Evolutionary conservation across 768 basidiomycete genomes (phyloP).

Genomic region (Favolaschia claudopus): DNA sequence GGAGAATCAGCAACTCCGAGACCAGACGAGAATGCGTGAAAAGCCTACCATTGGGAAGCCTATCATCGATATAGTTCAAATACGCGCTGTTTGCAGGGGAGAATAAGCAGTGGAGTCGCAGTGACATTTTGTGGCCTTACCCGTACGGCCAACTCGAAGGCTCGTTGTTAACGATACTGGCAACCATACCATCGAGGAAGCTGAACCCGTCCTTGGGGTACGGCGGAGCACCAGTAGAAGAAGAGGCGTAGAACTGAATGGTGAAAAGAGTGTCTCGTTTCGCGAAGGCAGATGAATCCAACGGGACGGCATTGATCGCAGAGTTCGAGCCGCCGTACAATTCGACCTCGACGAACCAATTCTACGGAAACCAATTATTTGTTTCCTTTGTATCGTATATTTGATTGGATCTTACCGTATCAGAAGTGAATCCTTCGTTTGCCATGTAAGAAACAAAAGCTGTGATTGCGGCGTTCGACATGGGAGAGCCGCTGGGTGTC

Average conservation of each 20-base stretch:
- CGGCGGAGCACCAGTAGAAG: slow-evolving; percentile 30
- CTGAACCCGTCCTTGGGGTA: slow-evolving; percentile 43
- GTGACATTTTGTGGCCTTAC: slow-evolving; percentile 15
- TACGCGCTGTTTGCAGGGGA: slow-evolving; percentile 36
- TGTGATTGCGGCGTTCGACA: slow-evolving; percentile 39
- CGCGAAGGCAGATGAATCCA: slow-evolving; percentile 41
- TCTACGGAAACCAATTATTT: slow-evolving; percentile 1
- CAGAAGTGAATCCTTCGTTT: slow-evolving; percentile 44
- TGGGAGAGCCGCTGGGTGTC: slow-evolving; percentile 43
- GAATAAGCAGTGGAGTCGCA: slow-evolving; percentile 2
- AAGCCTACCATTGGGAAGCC: slow-evolving; percentile 40
- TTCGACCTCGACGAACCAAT: slow-evolving; percentile 39
- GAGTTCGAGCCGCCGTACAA: slow-evolving; percentile 42
- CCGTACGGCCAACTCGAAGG: slow-evolving; percentile 40
- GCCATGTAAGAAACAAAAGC: slow-evolving; percentile 49
- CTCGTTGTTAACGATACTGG: slow-evolving; percentile 34
- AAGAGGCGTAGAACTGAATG: slow-evolving; percentile 47
- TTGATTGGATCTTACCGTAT: slow-evolving; percentile 26
- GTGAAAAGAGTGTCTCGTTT: slow-evolving; percentile 42
- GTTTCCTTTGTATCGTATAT: not conserved
- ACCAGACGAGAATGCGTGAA: slow-evolving; percentile 5
- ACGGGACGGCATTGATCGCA: slow-evolving; percentile 38
- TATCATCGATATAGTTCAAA: slow-evolving; percentile 49
- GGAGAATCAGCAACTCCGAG: no score
- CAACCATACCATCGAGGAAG: slow-evolving; percentile 44